Percentiles rank a stretch among this genome's conserved stretches.
Evolutionary conservation across 1,284 basidiomycete species (phyloP).

Genomic region (Marasmius tenuissimus): DNA sequence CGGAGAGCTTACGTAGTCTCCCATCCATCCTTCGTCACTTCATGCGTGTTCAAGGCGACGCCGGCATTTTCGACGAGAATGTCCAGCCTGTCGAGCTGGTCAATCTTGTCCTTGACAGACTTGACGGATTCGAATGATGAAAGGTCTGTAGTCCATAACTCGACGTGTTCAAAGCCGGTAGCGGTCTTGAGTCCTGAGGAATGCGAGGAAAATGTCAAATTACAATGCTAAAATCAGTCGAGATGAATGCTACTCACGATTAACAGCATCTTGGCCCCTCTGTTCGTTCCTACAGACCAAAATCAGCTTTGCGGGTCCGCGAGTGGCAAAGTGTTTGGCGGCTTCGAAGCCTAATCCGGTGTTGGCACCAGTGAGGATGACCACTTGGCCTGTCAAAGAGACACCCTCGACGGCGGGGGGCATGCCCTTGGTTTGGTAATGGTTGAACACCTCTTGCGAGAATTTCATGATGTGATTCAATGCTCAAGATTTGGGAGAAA

Average conservation of each 20-base stretch:
- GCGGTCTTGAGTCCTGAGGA: conserved; percentile 27
- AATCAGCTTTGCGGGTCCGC: conserved; percentile 29
- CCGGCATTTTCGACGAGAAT: conserved; percentile 41
- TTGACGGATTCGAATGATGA: conserved; percentile 35
- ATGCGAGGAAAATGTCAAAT: background rate
- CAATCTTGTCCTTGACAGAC: conserved; percentile 34
- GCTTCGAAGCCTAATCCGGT: conserved; percentile 32
- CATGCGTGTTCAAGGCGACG: conserved; percentile 18
- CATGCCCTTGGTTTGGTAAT: background rate
- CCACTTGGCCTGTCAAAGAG: conserved; percentile 31
- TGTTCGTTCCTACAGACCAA: conserved; percentile 25
- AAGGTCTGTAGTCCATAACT: conserved; percentile 39
- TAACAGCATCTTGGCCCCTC: conserved; percentile 21
- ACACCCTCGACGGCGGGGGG: conserved; percentile 25
- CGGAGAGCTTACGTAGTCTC: conserved; percentile 30
- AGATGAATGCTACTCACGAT: conserved; percentile 16
- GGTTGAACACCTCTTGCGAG: too few species aligned
- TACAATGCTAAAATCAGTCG: background rate
- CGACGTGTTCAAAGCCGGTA: conserved; percentile 29
- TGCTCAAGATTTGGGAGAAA: too few species aligned
- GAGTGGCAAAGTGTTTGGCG: conserved; percentile 29
- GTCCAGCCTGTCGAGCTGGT: conserved; percentile 34
- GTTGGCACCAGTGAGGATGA: conserved; percentile 33
- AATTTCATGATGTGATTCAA: too few species aligned
- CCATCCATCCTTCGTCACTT: conserved; percentile 34